These are phyloP conservation scores for Chaetomium fimeti DNA, from an alignment of 495 filamentous ascomycete species.

Conservation along the genomic window DNA sequence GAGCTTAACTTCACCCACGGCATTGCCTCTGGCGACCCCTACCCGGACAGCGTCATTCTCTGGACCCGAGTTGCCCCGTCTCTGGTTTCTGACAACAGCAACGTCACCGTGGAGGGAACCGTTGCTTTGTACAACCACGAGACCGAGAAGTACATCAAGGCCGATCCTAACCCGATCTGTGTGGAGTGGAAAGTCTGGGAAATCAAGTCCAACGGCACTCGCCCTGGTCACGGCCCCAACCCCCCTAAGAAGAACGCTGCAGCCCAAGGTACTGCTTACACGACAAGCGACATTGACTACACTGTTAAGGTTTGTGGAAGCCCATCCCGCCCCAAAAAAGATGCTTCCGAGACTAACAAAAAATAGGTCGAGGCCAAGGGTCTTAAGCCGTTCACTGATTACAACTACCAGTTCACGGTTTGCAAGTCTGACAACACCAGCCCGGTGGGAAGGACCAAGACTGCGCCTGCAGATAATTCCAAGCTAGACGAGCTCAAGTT, in stretches of 20 bases:
- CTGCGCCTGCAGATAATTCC: constrained; percentile 42
- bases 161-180: constrained; percentile 58
- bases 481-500: constrained; percentile 44
- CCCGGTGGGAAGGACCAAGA: constrained; percentile 54
- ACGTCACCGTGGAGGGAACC: constrained; percentile 54
- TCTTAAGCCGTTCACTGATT: constrained; percentile 55
- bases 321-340: neutral
- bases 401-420: constrained; percentile 54
- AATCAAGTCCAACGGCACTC: constrained; percentile 19
- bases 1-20: constrained; percentile 31
- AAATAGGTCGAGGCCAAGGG: constrained; percentile 57
- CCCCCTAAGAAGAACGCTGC: constrained; percentile 30
- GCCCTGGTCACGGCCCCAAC: neutral
- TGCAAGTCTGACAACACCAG: constrained; percentile 47
- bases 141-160: constrained; percentile 49
- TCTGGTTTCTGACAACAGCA: constrained; percentile 51
- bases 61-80: constrained; percentile 61
- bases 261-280: constrained; percentile 55
- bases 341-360: neutral
- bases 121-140: constrained; percentile 58
- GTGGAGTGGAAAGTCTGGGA: constrained; percentile 49
- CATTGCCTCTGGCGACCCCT: constrained; percentile 64
- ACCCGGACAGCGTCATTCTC: constrained; percentile 59
- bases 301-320: constrained; percentile 47
- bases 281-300: constrained; percentile 63